These are phyloP conservation scores for Brassica carinata DNA, from an alignment of 345 rosid species.

Conservation along the genomic window DNA sequence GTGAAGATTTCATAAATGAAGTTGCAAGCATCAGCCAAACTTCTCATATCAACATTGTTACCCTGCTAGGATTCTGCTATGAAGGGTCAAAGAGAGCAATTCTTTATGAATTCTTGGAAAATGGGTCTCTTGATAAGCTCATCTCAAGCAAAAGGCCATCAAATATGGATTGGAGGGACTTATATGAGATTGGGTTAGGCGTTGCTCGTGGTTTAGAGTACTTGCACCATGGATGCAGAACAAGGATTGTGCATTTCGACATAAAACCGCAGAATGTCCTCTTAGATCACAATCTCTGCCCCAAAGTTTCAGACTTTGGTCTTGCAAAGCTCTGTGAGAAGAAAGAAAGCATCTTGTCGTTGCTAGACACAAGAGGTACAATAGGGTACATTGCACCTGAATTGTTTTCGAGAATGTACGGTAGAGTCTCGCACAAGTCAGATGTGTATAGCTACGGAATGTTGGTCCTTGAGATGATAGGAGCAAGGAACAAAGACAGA, in stretches of 20 bases:
- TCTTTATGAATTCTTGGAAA: not conserved
- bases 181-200: not conserved
- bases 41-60: not conserved
- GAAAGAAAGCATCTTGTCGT: not conserved
- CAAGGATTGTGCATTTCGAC: not conserved
- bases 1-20: not conserved
- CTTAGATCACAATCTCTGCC: not conserved
- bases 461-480: not conserved
- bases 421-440: not conserved
- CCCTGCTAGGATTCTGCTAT: not conserved
- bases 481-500: not conserved
- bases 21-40: not conserved
- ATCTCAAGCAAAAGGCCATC: not conserved
- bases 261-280: not conserved
- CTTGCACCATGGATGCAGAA: not conserved
- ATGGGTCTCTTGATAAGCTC: not conserved
- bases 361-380: slow-evolving; percentile 1
- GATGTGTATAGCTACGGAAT: not conserved
- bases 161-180: not conserved
- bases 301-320: not conserved
- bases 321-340: not conserved
- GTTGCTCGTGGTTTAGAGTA: not conserved
- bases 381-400: not conserved
- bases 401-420: not conserved
- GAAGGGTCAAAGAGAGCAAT: not conserved